Percentiles rank a stretch among this genome's conserved stretches.
Evolutionary conservation across 2,329 filamentous ascomycete species (phyloP).

Genomic region (Verticillium tricorpus): DNA sequence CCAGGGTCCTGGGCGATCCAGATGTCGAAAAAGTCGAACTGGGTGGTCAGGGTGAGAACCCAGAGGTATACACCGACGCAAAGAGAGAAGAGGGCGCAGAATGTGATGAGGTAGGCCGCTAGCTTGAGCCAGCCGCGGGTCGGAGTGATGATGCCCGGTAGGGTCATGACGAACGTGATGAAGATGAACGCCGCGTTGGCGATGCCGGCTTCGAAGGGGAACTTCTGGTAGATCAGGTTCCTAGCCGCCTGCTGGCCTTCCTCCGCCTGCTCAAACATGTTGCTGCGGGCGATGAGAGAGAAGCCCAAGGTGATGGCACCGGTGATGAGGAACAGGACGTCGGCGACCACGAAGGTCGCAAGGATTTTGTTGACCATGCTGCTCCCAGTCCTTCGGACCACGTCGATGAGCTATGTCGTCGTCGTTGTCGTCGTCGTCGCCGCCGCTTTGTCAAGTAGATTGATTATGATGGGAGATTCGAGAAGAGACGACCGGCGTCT

Average conservation of each 20-base stretch:
- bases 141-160: constrained; percentile 67
- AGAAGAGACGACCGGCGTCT: not conserved
- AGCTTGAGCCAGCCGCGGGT: constrained; percentile 66
- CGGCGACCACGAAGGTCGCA: constrained; percentile 40
- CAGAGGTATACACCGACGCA: constrained; percentile 63
- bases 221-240: constrained; percentile 47
- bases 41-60: constrained; percentile 68
- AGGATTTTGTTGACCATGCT: constrained; percentile 53
- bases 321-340: constrained; percentile 47
- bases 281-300: constrained; percentile 45
- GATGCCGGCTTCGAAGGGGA: constrained; percentile 57
- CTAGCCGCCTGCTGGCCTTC: constrained; percentile 45
- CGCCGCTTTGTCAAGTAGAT: not conserved
- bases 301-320: constrained; percentile 53
- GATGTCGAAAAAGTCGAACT: constrained; percentile 54
- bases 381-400: not conserved
- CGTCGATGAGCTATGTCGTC: not conserved
- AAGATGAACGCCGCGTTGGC: constrained; percentile 70
- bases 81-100: constrained; percentile 60
- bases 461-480: not conserved
- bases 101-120: constrained; percentile 59
- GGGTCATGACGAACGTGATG: constrained; percentile 61
- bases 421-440: not conserved
- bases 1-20: constrained; percentile 54
- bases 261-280: constrained; percentile 34